Evolutionary conservation across 2,329 filamentous ascomycete genomes (phyloP), one percentile per base, ranked within the genome.

Genomic region (Alternaria longipes): DNA sequence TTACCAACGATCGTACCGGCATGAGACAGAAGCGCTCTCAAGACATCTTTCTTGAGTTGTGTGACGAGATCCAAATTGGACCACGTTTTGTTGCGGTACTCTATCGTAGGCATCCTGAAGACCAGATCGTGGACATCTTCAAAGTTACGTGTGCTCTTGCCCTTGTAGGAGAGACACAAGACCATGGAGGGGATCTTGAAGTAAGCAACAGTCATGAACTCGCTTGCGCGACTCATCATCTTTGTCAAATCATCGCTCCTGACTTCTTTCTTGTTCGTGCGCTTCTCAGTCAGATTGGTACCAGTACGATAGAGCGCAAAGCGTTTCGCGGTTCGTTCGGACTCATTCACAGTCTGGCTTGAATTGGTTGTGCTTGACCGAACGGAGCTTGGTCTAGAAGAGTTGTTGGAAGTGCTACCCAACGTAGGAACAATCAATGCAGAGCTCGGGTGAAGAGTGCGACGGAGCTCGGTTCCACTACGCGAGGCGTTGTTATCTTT

Each of bases 31-130:
- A 99, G 85, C 0, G 95, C 94, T 74, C 93, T 92, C 75, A 97
- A 92, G 4, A 98, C 91, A 47, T 97, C 94, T 76, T 94, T 96
- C 82, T 99, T 98, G 55, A 99, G 85, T 14, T 93, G 91, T 49
- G 98, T 84, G 0, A 94, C 94, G 9, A 99, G 87, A 74, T 99
- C 95, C 7, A 99, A 86, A 77, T 98, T 99, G 7, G 93, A 97
- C 95, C 95, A 99, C 8, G 94, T 98, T 84, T 99, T 99, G 84
- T 99, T 99, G 65, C 93, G 89, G 82, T 97, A 98, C 78, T 99
- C 95, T 47, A 99, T 89, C 2, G 91, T 91, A 4, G 95, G 95
- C 81, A 99, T 88, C 34, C 93, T 90, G 86, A 99, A 99, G 50
- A 99, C 95, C 69, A 99, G 96, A 75, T 98, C 91, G 80, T 99